Percentiles rank a stretch among this genome's conserved stretches.
Conservation (phyloP, 2,329 filamentous ascomycete genomes). For the Fusarium nodosum region DNA sequence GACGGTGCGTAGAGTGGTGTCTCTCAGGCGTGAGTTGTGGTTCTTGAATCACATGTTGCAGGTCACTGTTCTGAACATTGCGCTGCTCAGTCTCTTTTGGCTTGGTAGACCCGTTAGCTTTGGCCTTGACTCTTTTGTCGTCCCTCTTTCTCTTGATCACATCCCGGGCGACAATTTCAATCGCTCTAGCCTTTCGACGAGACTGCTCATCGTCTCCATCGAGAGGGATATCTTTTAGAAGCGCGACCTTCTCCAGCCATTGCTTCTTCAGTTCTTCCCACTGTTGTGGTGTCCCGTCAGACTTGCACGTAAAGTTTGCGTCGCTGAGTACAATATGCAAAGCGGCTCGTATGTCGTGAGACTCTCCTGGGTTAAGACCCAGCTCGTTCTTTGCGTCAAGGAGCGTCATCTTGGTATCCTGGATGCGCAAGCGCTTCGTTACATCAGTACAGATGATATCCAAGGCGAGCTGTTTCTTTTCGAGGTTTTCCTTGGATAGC, state of each 20-base stretch:
- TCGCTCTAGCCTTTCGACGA: constrained; percentile 69
- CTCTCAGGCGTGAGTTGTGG: neutral
- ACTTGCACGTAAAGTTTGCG: constrained; percentile 78
- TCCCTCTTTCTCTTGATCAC: constrained; percentile 83
- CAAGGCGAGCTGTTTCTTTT: constrained; percentile 76
- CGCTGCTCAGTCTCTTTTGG: constrained; percentile 7
- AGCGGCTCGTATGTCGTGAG: constrained; percentile 72
- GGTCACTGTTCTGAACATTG: neutral
- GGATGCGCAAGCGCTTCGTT: constrained; percentile 80
- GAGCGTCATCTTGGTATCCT: constrained; percentile 76
- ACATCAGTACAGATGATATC: constrained; percentile 86
- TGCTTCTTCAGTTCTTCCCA: constrained; percentile 77
- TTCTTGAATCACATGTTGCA: neutral
- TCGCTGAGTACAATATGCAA: constrained; percentile 76
- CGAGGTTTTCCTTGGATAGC: constrained; percentile 67
- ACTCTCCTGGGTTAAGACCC: constrained; percentile 60
- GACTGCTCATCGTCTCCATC: constrained; percentile 67
- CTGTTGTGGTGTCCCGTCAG: constrained; percentile 77
- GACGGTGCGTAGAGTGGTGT: neutral
- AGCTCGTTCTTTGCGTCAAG: constrained; percentile 77
- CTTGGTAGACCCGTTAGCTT: constrained; percentile 63
- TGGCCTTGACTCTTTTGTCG: constrained; percentile 60
- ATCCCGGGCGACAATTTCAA: constrained; percentile 80
- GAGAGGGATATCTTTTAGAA: constrained; percentile 67
- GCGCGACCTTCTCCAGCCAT: constrained; percentile 72